A percentile compares a stretch with the other conserved stretches of the same genome.
Evolutionary conservation across 331 rosid species (phyloP).

Genomic region (Pyracantha coccinea): DNA sequence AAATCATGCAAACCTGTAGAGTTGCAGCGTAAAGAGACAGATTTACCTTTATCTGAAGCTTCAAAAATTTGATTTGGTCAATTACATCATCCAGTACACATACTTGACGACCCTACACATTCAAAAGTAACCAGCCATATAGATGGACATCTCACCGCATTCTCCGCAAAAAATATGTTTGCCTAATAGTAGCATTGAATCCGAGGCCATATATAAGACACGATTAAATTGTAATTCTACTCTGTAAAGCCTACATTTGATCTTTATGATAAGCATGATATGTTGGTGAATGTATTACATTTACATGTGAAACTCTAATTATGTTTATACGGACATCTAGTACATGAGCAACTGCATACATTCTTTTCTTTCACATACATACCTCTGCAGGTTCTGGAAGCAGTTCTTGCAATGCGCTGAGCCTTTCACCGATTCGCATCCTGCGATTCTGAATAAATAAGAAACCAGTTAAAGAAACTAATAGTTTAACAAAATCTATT

Average conservation of each 20-base stretch:
- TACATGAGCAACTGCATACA: background rate
- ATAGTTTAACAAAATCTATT: background rate
- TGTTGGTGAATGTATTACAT: background rate
- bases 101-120: constrained; percentile 56
- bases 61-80: constrained; percentile 73
- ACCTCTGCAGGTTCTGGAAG: constrained; percentile 72
- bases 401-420: constrained; percentile 55
- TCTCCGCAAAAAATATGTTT: background rate
- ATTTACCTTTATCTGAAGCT: constrained; percentile 72
- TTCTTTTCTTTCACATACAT: background rate
- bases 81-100: constrained; percentile 61
- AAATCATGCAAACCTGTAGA: background rate
- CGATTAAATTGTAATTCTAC: background rate
- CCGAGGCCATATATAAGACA: background rate
- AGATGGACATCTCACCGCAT: background rate
- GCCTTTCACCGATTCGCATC: constrained; percentile 54
- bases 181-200: background rate
- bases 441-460: constrained; percentile 54
- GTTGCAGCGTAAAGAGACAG: background rate
- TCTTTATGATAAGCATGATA: background rate
- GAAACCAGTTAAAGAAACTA: constrained; percentile 3
- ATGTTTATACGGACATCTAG: background rate
- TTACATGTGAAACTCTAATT: background rate
- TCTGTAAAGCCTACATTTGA: background rate
- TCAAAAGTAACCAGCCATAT: constrained; percentile 2